Percentiles rank a stretch among this genome's conserved stretches.
phyloP scores from a whole-genome alignment of 371 early-diverging fungal species.

The Apophysomyces elegans region DNA sequence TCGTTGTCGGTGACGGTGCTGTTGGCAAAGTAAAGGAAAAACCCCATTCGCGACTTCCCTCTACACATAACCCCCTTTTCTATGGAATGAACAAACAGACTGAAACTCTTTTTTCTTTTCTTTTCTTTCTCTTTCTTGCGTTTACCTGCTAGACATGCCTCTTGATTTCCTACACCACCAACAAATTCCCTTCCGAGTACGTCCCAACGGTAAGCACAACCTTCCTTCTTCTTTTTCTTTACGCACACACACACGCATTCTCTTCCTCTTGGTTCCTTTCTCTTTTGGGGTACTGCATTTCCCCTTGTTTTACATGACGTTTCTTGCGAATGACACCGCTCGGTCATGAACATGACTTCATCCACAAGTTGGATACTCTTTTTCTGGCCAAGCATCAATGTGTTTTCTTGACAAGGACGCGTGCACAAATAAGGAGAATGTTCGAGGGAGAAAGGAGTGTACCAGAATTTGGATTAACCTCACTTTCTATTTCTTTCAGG shows the following conservation, averaged over 20 bases:
- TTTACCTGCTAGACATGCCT: slow-evolving; percentile 80
- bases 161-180: slow-evolving; percentile 97
- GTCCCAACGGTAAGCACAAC: slow-evolving; percentile 88
- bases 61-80: not conserved
- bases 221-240: slow-evolving; percentile 1
- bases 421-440: slow-evolving; percentile 10
- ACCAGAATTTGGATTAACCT: not conserved
- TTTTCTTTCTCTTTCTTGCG: slow-evolving; percentile 5
- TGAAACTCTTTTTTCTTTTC: not conserved
- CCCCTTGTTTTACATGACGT: too few species aligned
- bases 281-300: not conserved
- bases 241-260: not conserved
- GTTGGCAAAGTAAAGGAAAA: slow-evolving; percentile 85
- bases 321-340: not conserved
- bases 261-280: not conserved
- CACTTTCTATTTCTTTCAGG: slow-evolving; percentile 44
- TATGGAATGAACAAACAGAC: too few species aligned
- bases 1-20: slow-evolving; percentile 98
- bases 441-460: slow-evolving; percentile 6
- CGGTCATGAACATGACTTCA: not conserved
- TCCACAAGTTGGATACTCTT: not conserved
- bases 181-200: slow-evolving; percentile 98
- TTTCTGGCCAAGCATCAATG: not conserved
- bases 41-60: not conserved
- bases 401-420: slow-evolving; percentile 7